Evolutionary conservation across 148 eudicot genomes (phyloP), one percentile per base, ranked within the genome.

Genomic region (Hydrangea macrophylla): DNA sequence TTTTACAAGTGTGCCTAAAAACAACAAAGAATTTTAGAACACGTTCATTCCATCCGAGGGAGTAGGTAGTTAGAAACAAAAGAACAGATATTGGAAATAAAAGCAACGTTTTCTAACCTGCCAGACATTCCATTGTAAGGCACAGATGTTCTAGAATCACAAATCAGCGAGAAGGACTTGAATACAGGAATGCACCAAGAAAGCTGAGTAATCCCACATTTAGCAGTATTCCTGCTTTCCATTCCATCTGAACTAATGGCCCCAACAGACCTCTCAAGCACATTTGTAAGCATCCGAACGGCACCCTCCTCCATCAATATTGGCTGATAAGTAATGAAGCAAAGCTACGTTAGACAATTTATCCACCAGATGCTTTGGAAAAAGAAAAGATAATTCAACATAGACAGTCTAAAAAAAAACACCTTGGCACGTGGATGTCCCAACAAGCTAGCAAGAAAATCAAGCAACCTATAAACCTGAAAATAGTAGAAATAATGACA

Each of bases 341-440:
- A n/a, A 27, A 67, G 26, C 48, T 58, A 72, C 71, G 50, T 61
- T 54, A 67, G 62, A 61, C 3, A 26, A 24, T 30, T 30, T 59
- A 11, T 18, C 66, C 55, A 37, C 35, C 24, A 45, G 36, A 6
- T 60, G 44, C 22, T 31, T 50, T 13, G 51, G 12, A 9, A 9
- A 42, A 59, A 10, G 1, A 36, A 32, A 56, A 2, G 7, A 26
- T 12, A 15, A 15, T 33, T 53, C 4, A 37, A 4, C 53, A 39
- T 17, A 37, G 54, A 27, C 26, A 65, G 35, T 64, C 35, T 25
- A 37, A 22, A 0, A 25, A 57, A 42, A 33, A 65, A 40, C 12
- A 95, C 99, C 99, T 95, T 91, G 56, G 92, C 92, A 70, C 74
- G 75, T 25, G 97, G 99, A 83, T 95, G 97, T 76, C 89, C 99